Evolutionary conservation across 1,284 basidiomycete genomes (phyloP), one percentile per base, ranked within the genome.

Genomic region (Sutorius eximius): DNA sequence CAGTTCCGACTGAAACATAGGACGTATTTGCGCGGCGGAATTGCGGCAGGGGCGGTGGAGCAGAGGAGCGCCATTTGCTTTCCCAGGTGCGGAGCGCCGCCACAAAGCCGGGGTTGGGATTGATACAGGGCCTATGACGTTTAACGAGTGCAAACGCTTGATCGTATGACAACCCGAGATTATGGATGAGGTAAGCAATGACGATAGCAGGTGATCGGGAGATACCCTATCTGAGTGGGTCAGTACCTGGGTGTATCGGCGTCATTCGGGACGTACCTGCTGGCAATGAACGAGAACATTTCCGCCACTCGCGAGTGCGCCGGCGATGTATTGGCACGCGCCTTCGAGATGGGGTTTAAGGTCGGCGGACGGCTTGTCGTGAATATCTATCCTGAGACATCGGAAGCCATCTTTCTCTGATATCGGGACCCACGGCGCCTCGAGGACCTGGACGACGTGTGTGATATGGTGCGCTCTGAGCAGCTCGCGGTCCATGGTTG

Each of bases 281-380:
- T 86, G 84, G 59, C 83, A 86, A 61, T 86, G 85, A 2, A 86
- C 83, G 56, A 86, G 77, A 11, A 86, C 81, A 58, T 80, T 85
- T 41, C 75, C 64, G 9, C 83, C 84, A 20, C 71, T 65, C 3
- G 65, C 59, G 27, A 86, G 72, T 5, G 81, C 74, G 30, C 70
- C 69, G 58, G 80, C 76, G 57, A 86, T 86, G 69, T 78, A 78
- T 47, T 76, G 74, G 55, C 82, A 85, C 27, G 79, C 81, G 7
- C 71, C 74, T 60, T 83, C 82, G 45, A 86, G 77, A 56, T 82
- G 77, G 3, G 81, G 78, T 42, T 70, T 74, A 51, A 85, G 70
- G 61, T 83, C 84, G 7, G 78, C 82, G 40, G 73, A 69, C 38
- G 78, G 67, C 50, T 73, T 71, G 67, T 89, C 87, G 56, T 81